Conservation (phyloP, 148 eudicot species). For the Oxyria digyna region DNA sequence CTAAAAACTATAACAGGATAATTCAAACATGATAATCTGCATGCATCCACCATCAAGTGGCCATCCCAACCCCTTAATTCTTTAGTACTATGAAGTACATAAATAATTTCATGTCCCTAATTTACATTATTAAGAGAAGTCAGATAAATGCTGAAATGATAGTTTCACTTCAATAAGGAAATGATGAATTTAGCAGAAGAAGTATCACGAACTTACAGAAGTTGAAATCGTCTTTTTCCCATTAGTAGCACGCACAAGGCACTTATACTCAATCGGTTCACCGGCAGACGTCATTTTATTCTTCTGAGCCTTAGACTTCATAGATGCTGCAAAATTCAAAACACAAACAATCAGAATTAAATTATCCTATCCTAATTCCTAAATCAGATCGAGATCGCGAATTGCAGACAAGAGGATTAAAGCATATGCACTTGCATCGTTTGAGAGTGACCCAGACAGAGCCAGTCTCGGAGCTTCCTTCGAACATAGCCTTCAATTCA, state of each 20-base stretch:
- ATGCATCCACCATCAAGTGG: neutral
- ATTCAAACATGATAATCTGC: neutral
- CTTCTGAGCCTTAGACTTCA: conserved; percentile 52
- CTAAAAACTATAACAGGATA: neutral
- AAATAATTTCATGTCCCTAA: neutral
- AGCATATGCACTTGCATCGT: conserved; percentile 40
- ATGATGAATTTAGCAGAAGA: neutral
- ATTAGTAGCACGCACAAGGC: conserved; percentile 88
- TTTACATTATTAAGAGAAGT: neutral
- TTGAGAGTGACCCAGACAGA: conserved; percentile 96
- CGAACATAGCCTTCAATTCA: conserved; percentile 81
- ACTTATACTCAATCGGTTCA: conserved; percentile 51
- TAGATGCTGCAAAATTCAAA: conserved; percentile 39
- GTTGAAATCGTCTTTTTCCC: conserved; percentile 83
- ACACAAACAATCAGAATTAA: neutral
- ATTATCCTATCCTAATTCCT: neutral
- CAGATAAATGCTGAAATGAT: neutral
- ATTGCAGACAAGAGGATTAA: neutral
- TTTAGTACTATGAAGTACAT: neutral
- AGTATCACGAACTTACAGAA: conserved; percentile 31
- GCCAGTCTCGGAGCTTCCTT: conserved; percentile 58
- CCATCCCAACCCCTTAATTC: neutral
- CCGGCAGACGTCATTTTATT: conserved; percentile 61
- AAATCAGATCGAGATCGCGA: conserved; percentile 1
- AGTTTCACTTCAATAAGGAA: neutral